Evolutionary conservation across 2,329 filamentous ascomycete genomes (phyloP).

Genomic region (Monosporascus sp.): DNA sequence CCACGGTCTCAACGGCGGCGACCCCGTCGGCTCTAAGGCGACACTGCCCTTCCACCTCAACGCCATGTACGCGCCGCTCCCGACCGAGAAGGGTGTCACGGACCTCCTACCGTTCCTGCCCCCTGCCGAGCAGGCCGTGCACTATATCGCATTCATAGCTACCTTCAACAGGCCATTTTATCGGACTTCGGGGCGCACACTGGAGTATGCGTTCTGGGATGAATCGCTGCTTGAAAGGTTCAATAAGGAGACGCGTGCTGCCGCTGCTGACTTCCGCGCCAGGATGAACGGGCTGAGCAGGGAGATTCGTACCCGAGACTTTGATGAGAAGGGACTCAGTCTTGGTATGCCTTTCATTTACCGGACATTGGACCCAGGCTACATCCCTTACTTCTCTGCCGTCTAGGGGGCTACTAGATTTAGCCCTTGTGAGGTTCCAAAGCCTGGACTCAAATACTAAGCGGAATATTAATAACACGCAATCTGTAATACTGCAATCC

Average conservation of each 20-base stretch:
- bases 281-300: background rate
- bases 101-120: background rate
- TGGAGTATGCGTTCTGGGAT: background rate
- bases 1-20: no score
- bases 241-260: background rate
- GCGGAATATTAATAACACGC: no score
- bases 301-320: background rate
- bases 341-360: conserved; percentile 1
- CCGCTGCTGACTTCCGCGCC: background rate
- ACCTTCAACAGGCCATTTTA: background rate
- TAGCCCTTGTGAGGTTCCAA: no score
- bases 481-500: no score
- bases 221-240: background rate
- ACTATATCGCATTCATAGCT: conserved; percentile 1
- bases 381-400: conserved; percentile 2
- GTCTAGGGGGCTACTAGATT: background rate
- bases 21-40: no score
- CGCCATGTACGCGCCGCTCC: no score
- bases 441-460: no score
- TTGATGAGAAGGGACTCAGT: background rate
- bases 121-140: background rate
- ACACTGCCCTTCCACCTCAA: no score
- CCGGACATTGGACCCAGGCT: conserved; percentile 1
- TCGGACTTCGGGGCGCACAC: background rate
- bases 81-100: no score